These are phyloP conservation scores for Coleophoma eucalyptorum DNA, from an alignment of 2,329 filamentous ascomycete species.

Conservation along the genomic window DNA sequence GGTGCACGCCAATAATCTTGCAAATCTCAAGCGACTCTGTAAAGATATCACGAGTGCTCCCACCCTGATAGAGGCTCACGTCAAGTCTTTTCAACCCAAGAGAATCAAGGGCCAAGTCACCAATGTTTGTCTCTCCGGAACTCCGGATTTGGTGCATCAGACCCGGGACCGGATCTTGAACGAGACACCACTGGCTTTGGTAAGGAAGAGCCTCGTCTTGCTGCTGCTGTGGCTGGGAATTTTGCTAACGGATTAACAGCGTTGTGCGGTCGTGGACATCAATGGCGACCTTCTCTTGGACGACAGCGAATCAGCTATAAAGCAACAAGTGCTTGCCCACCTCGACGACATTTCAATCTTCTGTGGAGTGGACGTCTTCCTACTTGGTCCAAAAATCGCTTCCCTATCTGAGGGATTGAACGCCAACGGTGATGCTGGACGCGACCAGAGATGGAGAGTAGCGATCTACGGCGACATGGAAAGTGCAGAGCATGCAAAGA, in stretches of 20 bases:
- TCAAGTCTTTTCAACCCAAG: constrained; percentile 79
- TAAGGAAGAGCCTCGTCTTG: constrained; percentile 46
- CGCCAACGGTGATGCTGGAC: constrained; percentile 71
- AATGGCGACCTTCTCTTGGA: constrained; percentile 89
- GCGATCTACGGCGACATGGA: constrained; percentile 94
- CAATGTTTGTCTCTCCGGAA: constrained; percentile 87
- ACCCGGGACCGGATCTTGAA: constrained; percentile 87
- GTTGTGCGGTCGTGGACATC: constrained; percentile 89
- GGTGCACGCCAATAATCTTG: constrained; percentile 85
- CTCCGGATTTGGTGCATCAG: constrained; percentile 83
- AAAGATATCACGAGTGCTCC: constrained; percentile 70
- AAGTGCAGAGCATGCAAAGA: constrained; percentile 96
- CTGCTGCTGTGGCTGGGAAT: not conserved
- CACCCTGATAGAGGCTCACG: constrained; percentile 75
- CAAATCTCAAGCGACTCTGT: constrained; percentile 75
- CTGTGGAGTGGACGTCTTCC: constrained; percentile 94
- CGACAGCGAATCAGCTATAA: constrained; percentile 58
- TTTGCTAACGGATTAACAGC: constrained; percentile 49
- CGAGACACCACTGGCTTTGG: constrained; percentile 87
- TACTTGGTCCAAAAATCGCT: constrained; percentile 84
- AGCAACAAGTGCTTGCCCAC: constrained; percentile 74
- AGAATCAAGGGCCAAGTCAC: constrained; percentile 66
- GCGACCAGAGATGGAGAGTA: constrained; percentile 85
- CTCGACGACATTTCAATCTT: constrained; percentile 83
- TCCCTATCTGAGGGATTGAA: constrained; percentile 72